These are phyloP conservation scores for Discostella pseudostelligera DNA, from an alignment of 108 stramenopile genomes.

Conservation along the genomic window DNA sequence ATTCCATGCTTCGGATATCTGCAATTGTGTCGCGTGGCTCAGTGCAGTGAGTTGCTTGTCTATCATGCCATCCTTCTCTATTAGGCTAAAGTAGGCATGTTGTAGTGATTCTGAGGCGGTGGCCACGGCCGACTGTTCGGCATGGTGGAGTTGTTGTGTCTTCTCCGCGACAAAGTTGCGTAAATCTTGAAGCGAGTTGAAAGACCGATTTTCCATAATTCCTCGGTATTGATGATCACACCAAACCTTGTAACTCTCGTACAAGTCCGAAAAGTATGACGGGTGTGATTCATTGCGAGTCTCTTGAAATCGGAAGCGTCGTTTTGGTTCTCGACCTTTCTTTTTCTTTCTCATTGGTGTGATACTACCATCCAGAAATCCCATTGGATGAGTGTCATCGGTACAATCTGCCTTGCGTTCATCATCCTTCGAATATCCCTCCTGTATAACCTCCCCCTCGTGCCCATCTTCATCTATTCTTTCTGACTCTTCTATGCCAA, in stretches of 20 bases:
- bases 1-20: constrained; percentile 78
- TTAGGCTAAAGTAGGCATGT: constrained; percentile 64
- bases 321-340: constrained; percentile 38
- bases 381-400: background rate
- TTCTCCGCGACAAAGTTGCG: constrained; percentile 66
- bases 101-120: constrained; percentile 57
- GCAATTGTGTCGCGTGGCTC: constrained; percentile 63
- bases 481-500: constrained; percentile 46
- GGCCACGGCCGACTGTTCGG: constrained; percentile 66
- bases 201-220: constrained; percentile 55
- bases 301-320: constrained; percentile 63
- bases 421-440: constrained; percentile 13
- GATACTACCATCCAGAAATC: background rate
- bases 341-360: constrained; percentile 18
- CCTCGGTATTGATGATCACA: constrained; percentile 62
- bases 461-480: background rate
- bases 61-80: constrained; percentile 68
- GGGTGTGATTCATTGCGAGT: constrained; percentile 54
- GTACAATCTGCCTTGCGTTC: constrained; percentile 7
- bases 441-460: constrained; percentile 7
- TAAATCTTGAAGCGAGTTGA: constrained; percentile 69
- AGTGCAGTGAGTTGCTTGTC: constrained; percentile 76
- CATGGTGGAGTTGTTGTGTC: constrained; percentile 52
- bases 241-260: constrained; percentile 69
- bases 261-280: constrained; percentile 78